phyloP scores from a whole-genome alignment of 768 basidiomycete genomes.

The Psilocybe cyanescens region DNA sequence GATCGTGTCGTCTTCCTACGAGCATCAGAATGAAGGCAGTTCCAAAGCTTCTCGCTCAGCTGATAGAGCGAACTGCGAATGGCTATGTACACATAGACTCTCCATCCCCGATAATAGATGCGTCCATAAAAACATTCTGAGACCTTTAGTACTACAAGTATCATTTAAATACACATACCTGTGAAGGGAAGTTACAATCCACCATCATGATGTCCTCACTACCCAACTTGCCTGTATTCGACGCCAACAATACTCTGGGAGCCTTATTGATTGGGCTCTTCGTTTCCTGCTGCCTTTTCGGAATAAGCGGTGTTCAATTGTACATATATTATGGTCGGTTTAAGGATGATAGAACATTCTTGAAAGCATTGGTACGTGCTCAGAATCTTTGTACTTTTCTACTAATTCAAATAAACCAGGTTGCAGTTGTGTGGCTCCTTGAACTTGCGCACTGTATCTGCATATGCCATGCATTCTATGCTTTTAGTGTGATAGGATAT shows the following conservation, averaged over 20 bases:
- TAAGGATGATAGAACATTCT: background rate
- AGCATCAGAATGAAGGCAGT: too few relatives aligned
- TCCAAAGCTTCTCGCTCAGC: too few relatives aligned
- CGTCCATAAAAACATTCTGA: too few relatives aligned
- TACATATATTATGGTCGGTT: background rate
- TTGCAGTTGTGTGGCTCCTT: background rate
- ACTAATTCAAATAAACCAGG: background rate
- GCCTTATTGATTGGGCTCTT: constrained; percentile 5
- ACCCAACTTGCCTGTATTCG: background rate
- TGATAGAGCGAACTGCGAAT: too few relatives aligned
- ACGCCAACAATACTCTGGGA: background rate
- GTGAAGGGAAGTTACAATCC: too few relatives aligned
- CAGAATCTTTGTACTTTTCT: background rate
- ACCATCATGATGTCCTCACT: background rate
- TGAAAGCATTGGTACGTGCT: background rate
- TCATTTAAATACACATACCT: background rate
- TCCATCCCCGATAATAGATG: too few relatives aligned
- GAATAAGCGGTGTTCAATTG: background rate
- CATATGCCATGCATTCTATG: background rate
- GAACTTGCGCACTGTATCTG: constrained; percentile 3
- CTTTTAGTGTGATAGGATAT: background rate
- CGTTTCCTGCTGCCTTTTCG: constrained; percentile 2
- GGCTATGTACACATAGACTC: too few relatives aligned
- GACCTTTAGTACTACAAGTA: too few relatives aligned
- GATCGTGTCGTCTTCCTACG: too few relatives aligned